Base-by-base conservation (phyloP, 208 protist genomes). In the Trypanosoma congolense region DNA sequence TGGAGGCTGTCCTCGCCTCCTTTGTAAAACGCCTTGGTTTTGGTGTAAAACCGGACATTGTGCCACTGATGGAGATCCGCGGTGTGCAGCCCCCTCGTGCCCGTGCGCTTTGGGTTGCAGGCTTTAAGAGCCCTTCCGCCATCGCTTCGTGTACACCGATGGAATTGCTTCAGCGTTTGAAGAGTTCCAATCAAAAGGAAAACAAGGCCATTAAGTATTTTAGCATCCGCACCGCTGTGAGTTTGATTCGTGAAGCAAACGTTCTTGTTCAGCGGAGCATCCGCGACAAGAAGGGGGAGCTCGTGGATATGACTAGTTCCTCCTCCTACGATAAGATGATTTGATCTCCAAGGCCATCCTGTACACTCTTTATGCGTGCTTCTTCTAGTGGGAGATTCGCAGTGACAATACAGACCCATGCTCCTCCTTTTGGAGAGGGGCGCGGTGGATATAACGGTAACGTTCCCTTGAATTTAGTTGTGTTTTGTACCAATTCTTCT, bases 1-100 rank as follows among this genome's bases (percentile, higher is more conserved):
- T 96, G 10, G 83, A 90, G 70, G 79, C 89, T 40, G 74, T 96
- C 43, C 83, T 96, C 1, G 58, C 78, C 4, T 85, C 91, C 2
- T 90, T 95, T 53, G 75, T 86, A 12, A 83, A 87, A 65, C 80
- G 92, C 3, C 74, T 96, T 1, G 82, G 80, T 29, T 88, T 91
- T 56, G 92, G 92, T 33, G 89, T 91, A 25, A 83, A 90, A 60
- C 82, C 87, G 22, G 92, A 96, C 63, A 75, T 96, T 56, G 49
- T 97, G 55, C 89, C 90, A 41, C 66, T 97, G 22, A 91, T 93
- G 70, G 80, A 95, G 66, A 87, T 97, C 30, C 44, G 51, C 5
- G 80, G 82, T 14, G 67, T 93, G 50, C 80, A 88, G 56, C 73
- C 85, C 3, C 30, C 69, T 24, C 79, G 90, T 0, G 90, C 90